Evolutionary conservation across 2,329 filamentous ascomycete genomes (phyloP).

Genomic region (Alternaria metachromatica): DNA sequence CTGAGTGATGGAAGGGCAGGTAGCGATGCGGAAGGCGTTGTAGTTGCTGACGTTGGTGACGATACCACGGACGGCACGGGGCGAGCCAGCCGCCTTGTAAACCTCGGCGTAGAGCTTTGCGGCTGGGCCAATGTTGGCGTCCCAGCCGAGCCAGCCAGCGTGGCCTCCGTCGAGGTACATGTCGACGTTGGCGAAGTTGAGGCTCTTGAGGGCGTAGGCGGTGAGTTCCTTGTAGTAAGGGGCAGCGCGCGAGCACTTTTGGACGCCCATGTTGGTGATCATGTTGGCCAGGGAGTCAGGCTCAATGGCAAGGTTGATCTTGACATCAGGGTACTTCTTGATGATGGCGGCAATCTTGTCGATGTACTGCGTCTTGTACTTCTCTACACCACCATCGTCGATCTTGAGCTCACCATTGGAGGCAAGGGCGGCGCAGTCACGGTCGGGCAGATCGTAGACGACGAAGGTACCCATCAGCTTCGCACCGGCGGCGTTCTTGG

Average conservation of each 20-base stretch:
- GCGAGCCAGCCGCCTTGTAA: conserved; percentile 56
- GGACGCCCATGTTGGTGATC: conserved; percentile 64
- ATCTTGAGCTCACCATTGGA: conserved; percentile 69
- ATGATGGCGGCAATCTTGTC: conserved; percentile 62
- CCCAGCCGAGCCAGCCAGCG: conserved; percentile 70
- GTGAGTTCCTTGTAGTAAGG: conserved; percentile 63
- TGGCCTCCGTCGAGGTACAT: conserved; percentile 71
- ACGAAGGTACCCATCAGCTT: conserved; percentile 61
- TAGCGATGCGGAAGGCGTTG: conserved; percentile 59
- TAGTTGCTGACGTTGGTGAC: conserved; percentile 67
- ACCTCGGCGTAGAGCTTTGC: conserved; percentile 57
- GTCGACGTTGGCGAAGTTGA: conserved; percentile 67
- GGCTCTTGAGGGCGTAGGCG: conserved; percentile 62
- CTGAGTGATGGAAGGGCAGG: conserved; percentile 54
- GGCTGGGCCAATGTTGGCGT: conserved; percentile 62
- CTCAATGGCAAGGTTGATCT: conserved; percentile 60
- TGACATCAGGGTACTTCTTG: conserved; percentile 60
- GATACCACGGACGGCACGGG: conserved; percentile 58
- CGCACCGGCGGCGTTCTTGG: conserved; percentile 57
- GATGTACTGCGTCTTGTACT: conserved; percentile 60
- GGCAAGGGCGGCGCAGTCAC: conserved; percentile 68
- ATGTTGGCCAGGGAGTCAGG: conserved; percentile 62
- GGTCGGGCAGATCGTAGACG: conserved; percentile 69
- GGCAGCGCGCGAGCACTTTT: conserved; percentile 62
- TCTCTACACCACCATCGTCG: conserved; percentile 58